These are phyloP conservation scores for Fonsecaea erecta DNA, from an alignment of 2,329 filamentous ascomycete genomes.

Conservation along the genomic window DNA sequence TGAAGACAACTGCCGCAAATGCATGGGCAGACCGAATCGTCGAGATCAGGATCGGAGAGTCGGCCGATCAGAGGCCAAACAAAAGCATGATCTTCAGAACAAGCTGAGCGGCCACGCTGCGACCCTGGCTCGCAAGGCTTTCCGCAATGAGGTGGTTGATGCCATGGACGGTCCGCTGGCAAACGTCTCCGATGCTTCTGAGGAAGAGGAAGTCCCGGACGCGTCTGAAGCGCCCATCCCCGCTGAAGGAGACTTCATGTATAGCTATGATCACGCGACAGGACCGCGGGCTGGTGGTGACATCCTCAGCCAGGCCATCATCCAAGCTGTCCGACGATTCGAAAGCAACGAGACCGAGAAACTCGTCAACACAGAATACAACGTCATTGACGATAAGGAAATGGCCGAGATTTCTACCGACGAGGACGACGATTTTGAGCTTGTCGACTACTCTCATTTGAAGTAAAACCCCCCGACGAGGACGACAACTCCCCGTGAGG, in stretches of 20 bases:
- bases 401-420: constrained; percentile 45
- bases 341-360: constrained; percentile 66
- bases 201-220: constrained; percentile 42
- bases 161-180: constrained; percentile 39
- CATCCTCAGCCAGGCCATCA: constrained; percentile 61
- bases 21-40: constrained; percentile 28
- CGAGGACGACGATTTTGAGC: constrained; percentile 50
- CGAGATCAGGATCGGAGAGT: constrained; percentile 25
- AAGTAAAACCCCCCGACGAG: constrained; percentile 19
- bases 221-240: constrained; percentile 53
- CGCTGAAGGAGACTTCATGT: constrained; percentile 56
- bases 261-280: constrained; percentile 58
- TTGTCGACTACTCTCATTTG: constrained; percentile 45
- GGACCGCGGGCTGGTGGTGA: constrained; percentile 60
- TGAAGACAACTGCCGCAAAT: constrained; percentile 34
- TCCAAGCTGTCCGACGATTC: constrained; percentile 63
- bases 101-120: constrained; percentile 29
- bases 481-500: not conserved
- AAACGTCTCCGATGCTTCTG: constrained; percentile 38
- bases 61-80: constrained; percentile 21
- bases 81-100: constrained; percentile 25
- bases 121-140: constrained; percentile 36
- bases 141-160: constrained; percentile 44
- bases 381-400: constrained; percentile 50
- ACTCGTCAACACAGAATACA: constrained; percentile 65